Evolutionary conservation across 2,329 filamentous ascomycete species (phyloP).

Genomic region (Cordyceps javanica): DNA sequence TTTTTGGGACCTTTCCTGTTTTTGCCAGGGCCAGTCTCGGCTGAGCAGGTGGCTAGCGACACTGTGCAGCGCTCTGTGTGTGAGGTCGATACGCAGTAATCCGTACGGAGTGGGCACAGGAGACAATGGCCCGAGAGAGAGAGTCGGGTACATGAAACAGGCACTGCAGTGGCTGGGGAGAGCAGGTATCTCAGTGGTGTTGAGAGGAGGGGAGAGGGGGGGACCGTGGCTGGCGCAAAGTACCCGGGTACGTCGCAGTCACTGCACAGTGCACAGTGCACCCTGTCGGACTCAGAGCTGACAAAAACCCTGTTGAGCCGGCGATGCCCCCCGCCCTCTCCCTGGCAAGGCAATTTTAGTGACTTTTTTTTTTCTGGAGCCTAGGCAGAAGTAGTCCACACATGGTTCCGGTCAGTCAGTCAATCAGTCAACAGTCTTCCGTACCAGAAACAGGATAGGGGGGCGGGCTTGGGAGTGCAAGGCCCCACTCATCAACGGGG

Average conservation of each 20-base stretch:
- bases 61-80: not conserved
- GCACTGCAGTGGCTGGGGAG: not conserved
- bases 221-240: not conserved
- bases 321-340: not conserved
- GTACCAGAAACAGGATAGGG: not conserved
- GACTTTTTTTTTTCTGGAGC: not conserved
- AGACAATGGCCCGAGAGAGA: too few species aligned
- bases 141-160: not conserved
- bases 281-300: not conserved
- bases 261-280: not conserved
- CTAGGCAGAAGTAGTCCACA: not conserved
- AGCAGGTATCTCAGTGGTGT: not conserved
- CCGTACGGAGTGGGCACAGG: not conserved
- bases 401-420: too few species aligned
- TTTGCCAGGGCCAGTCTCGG: not conserved
- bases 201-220: not conserved
- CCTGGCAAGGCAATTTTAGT: not conserved
- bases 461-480: not conserved
- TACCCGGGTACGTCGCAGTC: not conserved
- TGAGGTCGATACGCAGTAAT: not conserved
- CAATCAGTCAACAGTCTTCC: too few species aligned
- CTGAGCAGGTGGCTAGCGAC: not conserved
- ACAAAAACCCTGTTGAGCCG: not conserved
- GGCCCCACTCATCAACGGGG: conserved; percentile 2
- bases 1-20: not conserved